These are phyloP conservation scores for Marasmius tenuissimus DNA, from an alignment of 1,284 basidiomycete genomes.

Conservation along the genomic window DNA sequence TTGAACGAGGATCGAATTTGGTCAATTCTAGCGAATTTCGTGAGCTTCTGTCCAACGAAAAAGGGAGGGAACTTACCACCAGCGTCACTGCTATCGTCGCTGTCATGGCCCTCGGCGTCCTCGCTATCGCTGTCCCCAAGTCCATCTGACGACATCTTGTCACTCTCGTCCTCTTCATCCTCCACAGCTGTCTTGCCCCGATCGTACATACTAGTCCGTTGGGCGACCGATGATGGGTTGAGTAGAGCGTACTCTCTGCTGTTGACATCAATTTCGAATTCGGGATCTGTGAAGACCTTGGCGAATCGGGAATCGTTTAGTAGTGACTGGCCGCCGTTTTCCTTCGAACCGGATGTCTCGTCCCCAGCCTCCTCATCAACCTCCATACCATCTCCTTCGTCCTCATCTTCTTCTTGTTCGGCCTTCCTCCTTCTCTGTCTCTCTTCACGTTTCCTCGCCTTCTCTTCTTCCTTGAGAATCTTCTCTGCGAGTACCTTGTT, in stretches of 20 bases:
- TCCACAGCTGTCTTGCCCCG: constrained; percentile 79
- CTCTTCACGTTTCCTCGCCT: constrained; percentile 61
- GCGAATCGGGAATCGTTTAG: constrained; percentile 90
- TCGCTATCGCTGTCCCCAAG: constrained; percentile 50
- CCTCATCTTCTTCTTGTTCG: constrained; percentile 30
- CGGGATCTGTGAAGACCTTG: constrained; percentile 91
- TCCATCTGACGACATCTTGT: constrained; percentile 73
- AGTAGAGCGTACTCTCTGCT: constrained; percentile 88
- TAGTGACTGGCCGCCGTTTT: constrained; percentile 40
- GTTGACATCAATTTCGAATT: constrained; percentile 89
- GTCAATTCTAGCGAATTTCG: constrained; percentile 38
- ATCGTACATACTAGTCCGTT: constrained; percentile 32
- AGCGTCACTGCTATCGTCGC: constrained; percentile 49
- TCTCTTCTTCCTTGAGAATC: constrained; percentile 75
- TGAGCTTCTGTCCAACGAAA: background rate
- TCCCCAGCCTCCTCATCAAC: constrained; percentile 32
- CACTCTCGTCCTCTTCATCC: constrained; percentile 88
- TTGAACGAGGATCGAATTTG: constrained; percentile 41
- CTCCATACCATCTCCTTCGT: constrained; percentile 40
- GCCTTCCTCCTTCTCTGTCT: constrained; percentile 46
- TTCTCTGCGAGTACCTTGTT: constrained; percentile 93
- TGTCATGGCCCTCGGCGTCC: constrained; percentile 49
- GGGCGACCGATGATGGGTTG: constrained; percentile 81
- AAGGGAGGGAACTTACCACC: constrained; percentile 33
- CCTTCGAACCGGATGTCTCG: constrained; percentile 17